These are phyloP conservation scores for Boletus rubropictus DNA, from an alignment of 768 basidiomycete species.

Conservation along the genomic window DNA sequence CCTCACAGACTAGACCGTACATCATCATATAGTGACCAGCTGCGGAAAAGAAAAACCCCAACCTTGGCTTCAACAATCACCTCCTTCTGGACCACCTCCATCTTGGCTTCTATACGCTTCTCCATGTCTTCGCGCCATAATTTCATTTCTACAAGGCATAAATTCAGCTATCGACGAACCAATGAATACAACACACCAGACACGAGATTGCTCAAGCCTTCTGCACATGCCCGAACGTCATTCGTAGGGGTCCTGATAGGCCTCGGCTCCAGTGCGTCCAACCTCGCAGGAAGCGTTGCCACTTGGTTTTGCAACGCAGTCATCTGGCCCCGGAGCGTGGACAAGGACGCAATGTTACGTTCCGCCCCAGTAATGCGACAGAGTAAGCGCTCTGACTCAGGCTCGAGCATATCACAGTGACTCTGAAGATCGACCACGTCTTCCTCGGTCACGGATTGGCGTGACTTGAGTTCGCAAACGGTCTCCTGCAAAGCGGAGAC, in stretches of 20 bases:
- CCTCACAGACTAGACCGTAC: constrained; percentile 22
- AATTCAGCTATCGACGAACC: background rate
- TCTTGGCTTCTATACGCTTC: constrained; percentile 41
- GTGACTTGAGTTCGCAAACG: constrained; percentile 18
- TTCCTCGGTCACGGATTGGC: constrained; percentile 24
- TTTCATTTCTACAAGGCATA: constrained; percentile 38
- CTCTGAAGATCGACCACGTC: constrained; percentile 31
- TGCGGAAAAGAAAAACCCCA: constrained; percentile 8
- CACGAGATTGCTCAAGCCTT: constrained; percentile 36
- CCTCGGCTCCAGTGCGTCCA: constrained; percentile 15
- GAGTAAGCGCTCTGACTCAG: constrained; percentile 28
- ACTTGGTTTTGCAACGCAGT: constrained; percentile 15
- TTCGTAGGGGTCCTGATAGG: constrained; percentile 9
- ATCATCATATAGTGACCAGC: constrained; percentile 23
- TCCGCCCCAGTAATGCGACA: constrained; percentile 25
- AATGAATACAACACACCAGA: constrained; percentile 32
- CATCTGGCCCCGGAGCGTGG: constrained; percentile 25
- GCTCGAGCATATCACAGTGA: constrained; percentile 37
- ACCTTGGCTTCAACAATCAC: constrained; percentile 33
- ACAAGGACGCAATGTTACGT: constrained; percentile 29
- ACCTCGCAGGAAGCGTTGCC: constrained; percentile 15
- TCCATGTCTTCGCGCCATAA: constrained; percentile 38
- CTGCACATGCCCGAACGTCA: constrained; percentile 29
- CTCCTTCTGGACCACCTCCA: constrained; percentile 39
- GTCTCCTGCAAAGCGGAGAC: constrained; percentile 19